Evolutionary conservation across 768 basidiomycete genomes (phyloP), one percentile per base, ranked within the genome.

Genomic region (Tubosaeta brunneosetosa): DNA sequence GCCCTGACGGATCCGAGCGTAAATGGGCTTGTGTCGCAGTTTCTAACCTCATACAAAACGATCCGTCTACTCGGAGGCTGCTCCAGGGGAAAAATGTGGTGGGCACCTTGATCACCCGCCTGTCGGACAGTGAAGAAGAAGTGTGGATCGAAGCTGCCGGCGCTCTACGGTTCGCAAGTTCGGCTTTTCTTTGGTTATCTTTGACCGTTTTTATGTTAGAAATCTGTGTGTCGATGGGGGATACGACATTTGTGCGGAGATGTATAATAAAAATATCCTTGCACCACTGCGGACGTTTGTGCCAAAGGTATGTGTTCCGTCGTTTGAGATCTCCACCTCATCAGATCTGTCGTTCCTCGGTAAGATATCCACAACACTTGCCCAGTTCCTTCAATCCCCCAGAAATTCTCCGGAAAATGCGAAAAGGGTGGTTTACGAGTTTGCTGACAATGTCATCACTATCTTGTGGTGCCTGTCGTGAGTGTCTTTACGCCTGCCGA

Each of bases 1-100:
- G 85, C 67, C 60, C 82, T 6, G 91, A 95, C 59, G 76, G 80
- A 8, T 71, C 78, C 1, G 94, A 97, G 58, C 82, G 94, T 49
- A 91, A 91, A 66, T 97, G 92, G 94, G 92, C 94, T 4, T 95
- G 94, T 66, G 92, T 94, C 22, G 93, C 94, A 1, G 88, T 95
- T n/a, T 93, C 91, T 11, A 95, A 91, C 68, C 74, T 97, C 45
- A 95, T 95, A 56, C 89, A 94, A 67, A 95, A 95, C 59, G 94
- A 97, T 68, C 88, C 94, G 17, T 91, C 91, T 7, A 97, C 94
- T 13, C 76, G 94, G 55, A 73, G 94, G 56, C 72, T 97, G 60
- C 77, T 97, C 17, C 94, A 95, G 64, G 88, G 90, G 27, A 92
- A 90, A 72, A 92, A 94, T 66, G 78, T 95, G 33, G 90, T 97